A percentile compares a stretch with the other conserved stretches of the same genome.
phyloP scores from a whole-genome alignment of 495 filamentous ascomycete species.

The Hypoxylon lienhwacheense region DNA sequence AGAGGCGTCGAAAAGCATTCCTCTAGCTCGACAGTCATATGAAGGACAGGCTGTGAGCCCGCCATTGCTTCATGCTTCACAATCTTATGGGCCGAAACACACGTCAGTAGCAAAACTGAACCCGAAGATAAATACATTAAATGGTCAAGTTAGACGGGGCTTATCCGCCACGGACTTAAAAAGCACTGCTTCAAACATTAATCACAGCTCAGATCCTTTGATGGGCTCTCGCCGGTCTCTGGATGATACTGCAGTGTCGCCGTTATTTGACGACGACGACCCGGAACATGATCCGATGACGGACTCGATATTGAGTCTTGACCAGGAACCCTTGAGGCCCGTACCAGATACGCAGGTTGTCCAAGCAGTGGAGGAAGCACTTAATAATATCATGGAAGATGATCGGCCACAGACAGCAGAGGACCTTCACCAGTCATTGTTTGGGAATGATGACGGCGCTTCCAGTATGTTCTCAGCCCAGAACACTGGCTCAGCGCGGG shows the following conservation, averaged over 20 bases:
- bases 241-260: conserved; percentile 48
- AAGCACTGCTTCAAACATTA: conserved; percentile 36
- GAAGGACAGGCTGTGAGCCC: conserved; percentile 34
- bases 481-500: conserved; percentile 52
- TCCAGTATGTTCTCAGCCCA: conserved; percentile 53
- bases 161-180: conserved; percentile 52
- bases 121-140: conserved; percentile 38
- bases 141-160: conserved; percentile 40
- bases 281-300: conserved; percentile 53
- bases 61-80: conserved; percentile 36
- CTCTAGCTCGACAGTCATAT: conserved; percentile 28
- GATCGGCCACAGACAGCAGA: conserved; percentile 60
- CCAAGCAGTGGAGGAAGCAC: conserved; percentile 88
- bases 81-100: conserved; percentile 45
- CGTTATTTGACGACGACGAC: conserved; percentile 61
- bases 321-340: conserved; percentile 45
- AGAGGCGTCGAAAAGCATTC: conserved; percentile 61
- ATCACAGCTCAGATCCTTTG: conserved; percentile 41
- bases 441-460: conserved; percentile 54
- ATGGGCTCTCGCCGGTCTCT: conserved; percentile 46
- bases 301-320: conserved; percentile 57
- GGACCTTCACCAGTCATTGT: conserved; percentile 60
- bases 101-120: conserved; percentile 45
- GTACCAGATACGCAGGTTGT: conserved; percentile 66
- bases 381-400: conserved; percentile 93